Base-by-base conservation (phyloP, 2,329 filamentous ascomycete genomes). In the Alternaria arbusti region DNA sequence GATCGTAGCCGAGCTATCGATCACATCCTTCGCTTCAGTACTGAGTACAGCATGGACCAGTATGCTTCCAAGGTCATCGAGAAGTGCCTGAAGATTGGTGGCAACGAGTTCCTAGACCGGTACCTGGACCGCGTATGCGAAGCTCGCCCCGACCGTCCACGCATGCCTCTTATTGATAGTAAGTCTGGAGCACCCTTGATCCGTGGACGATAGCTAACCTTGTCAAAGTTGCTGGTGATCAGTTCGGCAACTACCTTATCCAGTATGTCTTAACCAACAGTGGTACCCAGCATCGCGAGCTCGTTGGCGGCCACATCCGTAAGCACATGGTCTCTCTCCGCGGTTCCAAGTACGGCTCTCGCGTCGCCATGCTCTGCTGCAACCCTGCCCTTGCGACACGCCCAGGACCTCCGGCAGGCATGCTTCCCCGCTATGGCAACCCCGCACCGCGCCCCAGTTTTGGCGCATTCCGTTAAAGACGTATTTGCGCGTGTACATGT, bases 271-370 rank as follows among this genome's bases (percentile, higher is more conserved):
- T 99, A 76, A 94, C 93, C 72, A 92, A 97, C 78, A 91, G 93
- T 65, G 89, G 90, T 61, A 85, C 91, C 58, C 93, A 96, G 79
- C 96, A 98, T 79, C 92, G 94, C 62, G 96, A 99, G 78, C 85
- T 97, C 69, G 96, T 99, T 69, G 94, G 94, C 51, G 90, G 90
- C 60, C 96, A 99, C 78, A 97, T 99, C 74, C 91, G 87, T 73
- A 98, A 98, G 87, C 96, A 99, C 81, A 99, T 99, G 96, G 96
- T 99, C 9, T 99, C 96, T 60, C 91, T 99, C 52, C 92, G 96
- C 65, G 96, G 96, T 61, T 98, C 96, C 76, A 99, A 99, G 81
- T 99, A 98, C 79, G 96, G 96, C 65, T 99, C 96, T 63, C 93
- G 96, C 61, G 96, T 99, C 66, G 96, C 96, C 30, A 98, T 99